Evolutionary conservation across 139 green algal species (phyloP).

Genomic region (Penium margaritaceum): DNA sequence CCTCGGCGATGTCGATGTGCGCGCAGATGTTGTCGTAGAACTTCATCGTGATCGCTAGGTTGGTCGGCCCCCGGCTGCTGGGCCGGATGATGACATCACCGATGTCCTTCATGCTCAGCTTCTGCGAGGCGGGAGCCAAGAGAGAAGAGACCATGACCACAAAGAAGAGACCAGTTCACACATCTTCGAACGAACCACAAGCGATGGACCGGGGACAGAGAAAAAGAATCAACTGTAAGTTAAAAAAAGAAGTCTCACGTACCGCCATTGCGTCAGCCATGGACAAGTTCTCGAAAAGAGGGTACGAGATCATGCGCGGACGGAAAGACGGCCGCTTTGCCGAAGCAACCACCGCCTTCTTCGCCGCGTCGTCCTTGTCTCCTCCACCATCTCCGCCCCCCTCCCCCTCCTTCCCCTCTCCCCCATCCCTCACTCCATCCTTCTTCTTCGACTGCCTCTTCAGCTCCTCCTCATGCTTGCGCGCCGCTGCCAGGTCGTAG

Average conservation of each 20-base stretch:
- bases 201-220: background rate
- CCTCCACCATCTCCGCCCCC: too few relatives aligned
- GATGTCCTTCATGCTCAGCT: constrained; percentile 4
- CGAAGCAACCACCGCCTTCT: too few relatives aligned
- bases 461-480: constrained; percentile 1
- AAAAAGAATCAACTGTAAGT: background rate
- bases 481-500: background rate
- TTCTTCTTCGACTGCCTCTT: constrained; percentile 38
- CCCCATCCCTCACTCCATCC: constrained; percentile 7
- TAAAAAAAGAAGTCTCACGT: constrained; percentile 18
- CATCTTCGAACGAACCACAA: too few relatives aligned
- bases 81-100: constrained; percentile 52
- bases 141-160: too few relatives aligned
- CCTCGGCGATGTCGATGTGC: constrained; percentile 58
- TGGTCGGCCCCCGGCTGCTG: constrained; percentile 40
- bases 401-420: constrained; percentile 27
- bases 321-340: constrained; percentile 1
- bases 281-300: constrained; percentile 63
- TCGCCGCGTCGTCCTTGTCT: too few relatives aligned
- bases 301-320: constrained; percentile 61
- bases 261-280: constrained; percentile 47
- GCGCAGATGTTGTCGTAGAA: constrained; percentile 42
- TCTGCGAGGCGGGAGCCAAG: too few relatives aligned
- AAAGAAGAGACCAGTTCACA: too few relatives aligned
- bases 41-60: constrained; percentile 53